Conservation (phyloP, 2,329 filamentous ascomycete species). For the Botryotinia narcissicola region DNA sequence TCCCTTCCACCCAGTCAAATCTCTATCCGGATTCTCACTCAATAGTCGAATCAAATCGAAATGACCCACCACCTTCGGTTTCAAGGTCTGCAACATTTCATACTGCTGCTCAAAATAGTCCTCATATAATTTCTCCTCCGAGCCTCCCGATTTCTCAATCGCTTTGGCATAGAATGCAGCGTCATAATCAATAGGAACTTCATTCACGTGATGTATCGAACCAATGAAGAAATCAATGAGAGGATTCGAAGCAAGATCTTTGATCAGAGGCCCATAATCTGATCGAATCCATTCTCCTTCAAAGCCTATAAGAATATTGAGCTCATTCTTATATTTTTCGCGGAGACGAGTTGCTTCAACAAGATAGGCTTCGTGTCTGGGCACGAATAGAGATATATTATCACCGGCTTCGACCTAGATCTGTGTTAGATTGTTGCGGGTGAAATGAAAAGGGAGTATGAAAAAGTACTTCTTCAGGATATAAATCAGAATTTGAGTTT, state of each 20-base stretch:
- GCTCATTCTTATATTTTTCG: constrained; percentile 63
- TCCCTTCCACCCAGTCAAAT: constrained; percentile 53
- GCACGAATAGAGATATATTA: constrained; percentile 47
- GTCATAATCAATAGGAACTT: constrained; percentile 88
- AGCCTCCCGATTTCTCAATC: constrained; percentile 46
- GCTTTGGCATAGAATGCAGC: constrained; percentile 56
- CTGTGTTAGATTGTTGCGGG: constrained; percentile 30
- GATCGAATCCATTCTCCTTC: constrained; percentile 90
- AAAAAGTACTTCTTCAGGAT: constrained; percentile 77
- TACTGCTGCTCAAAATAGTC: constrained; percentile 87
- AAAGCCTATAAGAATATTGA: constrained; percentile 83
- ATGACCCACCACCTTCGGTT: constrained; percentile 81
- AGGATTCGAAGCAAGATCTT: constrained; percentile 56
- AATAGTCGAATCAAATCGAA: constrained; percentile 88
- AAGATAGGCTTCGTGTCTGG: constrained; percentile 70
- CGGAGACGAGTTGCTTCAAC: constrained; percentile 72
- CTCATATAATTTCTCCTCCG: constrained; percentile 72
- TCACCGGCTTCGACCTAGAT: constrained; percentile 46
- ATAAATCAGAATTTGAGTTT: constrained; percentile 69
- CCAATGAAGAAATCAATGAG: constrained; percentile 87
- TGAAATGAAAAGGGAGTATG: neutral
- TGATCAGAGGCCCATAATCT: constrained; percentile 56
- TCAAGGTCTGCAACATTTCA: constrained; percentile 71
- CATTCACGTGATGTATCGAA: constrained; percentile 85
- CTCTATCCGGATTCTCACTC: constrained; percentile 64